These are phyloP conservation scores for Leucocoprinus leucothites DNA, from an alignment of 768 basidiomycete species.

Conservation along the genomic window DNA sequence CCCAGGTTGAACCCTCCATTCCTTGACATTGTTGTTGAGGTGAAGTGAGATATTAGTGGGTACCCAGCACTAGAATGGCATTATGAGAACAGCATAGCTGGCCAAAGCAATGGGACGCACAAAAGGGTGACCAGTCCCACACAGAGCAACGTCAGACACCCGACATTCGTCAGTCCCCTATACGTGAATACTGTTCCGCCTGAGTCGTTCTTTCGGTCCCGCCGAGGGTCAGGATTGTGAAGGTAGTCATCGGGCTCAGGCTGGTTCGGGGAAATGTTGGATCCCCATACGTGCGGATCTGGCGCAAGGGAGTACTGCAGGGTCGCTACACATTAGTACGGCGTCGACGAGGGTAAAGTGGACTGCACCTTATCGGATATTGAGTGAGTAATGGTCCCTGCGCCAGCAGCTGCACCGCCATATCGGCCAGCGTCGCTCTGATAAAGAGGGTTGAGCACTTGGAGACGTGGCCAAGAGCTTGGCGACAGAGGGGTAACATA, in stretches of 20 bases:
- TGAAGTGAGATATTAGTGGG: constrained; percentile 59
- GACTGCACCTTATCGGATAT: constrained; percentile 56
- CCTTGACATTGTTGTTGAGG: constrained; percentile 37
- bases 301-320: constrained; percentile 71
- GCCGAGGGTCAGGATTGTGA: constrained; percentile 70
- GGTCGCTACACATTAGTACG: constrained; percentile 3
- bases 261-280: constrained; percentile 54
- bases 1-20: constrained; percentile 71
- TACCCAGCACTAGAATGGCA: constrained; percentile 51
- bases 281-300: constrained; percentile 71
- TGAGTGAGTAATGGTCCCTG: constrained; percentile 31
- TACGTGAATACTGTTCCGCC: constrained; percentile 64
- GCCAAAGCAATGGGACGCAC: constrained; percentile 33
- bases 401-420: constrained; percentile 23
- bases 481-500: constrained; percentile 24
- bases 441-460: background rate
- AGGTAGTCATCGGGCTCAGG: constrained; percentile 66
- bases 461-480: background rate
- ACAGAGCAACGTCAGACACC: constrained; percentile 59
- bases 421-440: constrained; percentile 42
- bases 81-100: background rate
- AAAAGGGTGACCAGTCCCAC: constrained; percentile 56
- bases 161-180: constrained; percentile 70
- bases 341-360: background rate
- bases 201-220: constrained; percentile 53